These are phyloP conservation scores for Erodium moschatum DNA, from an alignment of 441 rosid genomes.

Conservation along the genomic window DNA sequence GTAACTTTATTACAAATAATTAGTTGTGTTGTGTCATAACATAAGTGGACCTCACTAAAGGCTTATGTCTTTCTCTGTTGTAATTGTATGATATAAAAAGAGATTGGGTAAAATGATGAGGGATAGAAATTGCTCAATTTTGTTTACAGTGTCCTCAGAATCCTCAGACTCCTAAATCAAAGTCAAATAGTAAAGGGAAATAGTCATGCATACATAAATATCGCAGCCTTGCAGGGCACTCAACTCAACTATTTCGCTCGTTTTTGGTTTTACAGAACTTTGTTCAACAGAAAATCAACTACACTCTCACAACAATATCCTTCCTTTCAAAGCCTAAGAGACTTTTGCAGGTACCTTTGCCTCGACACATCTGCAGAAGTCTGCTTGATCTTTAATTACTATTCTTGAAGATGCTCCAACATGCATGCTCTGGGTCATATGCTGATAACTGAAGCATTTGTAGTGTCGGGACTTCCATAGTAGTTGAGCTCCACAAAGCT, in stretches of 20 bases:
- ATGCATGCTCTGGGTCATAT: conserved; percentile 33
- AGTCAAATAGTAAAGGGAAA: too few species aligned
- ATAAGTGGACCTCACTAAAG: too few species aligned
- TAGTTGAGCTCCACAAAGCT: conserved; percentile 72
- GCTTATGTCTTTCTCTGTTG: too few species aligned
- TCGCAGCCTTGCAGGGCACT: background rate
- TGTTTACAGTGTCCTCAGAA: too few species aligned
- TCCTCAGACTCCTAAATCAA: too few species aligned
- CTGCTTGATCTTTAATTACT: background rate
- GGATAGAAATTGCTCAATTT: too few species aligned
- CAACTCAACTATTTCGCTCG: background rate
- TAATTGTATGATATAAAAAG: too few species aligned
- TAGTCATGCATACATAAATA: too few species aligned
- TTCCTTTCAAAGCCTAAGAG: background rate
- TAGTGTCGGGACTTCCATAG: conserved; percentile 48
- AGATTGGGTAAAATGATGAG: too few species aligned
- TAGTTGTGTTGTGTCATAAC: too few species aligned
- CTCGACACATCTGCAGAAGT: background rate
- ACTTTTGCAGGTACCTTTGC: background rate
- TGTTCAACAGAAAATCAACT: background rate
- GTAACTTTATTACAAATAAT: too few species aligned
- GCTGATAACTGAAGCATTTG: conserved; percentile 57
- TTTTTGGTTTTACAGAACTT: background rate
- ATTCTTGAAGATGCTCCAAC: background rate
- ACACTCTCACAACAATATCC: background rate